phyloP scores from a whole-genome alignment of 768 basidiomycete species.

The Melanogaster broomeanus region DNA sequence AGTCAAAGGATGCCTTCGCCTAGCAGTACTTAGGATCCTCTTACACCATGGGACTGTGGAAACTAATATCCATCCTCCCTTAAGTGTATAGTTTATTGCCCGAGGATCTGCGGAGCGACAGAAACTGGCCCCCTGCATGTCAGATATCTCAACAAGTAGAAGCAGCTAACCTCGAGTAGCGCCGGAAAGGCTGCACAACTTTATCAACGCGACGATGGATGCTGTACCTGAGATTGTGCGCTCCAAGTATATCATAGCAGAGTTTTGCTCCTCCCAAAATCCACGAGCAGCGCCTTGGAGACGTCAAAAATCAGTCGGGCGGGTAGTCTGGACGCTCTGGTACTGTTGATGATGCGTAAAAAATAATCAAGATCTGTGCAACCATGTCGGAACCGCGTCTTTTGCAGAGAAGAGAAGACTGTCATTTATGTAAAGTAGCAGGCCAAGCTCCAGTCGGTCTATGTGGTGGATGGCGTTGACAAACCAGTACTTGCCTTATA shows the following conservation, averaged over 20 bases:
- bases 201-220: slow-evolving; percentile 55
- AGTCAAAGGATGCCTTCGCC: slow-evolving; percentile 65
- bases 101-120: slow-evolving; percentile 58
- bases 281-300: slow-evolving; percentile 46
- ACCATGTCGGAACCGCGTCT: no score
- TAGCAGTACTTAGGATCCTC: slow-evolving; percentile 61
- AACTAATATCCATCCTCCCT: slow-evolving; percentile 57
- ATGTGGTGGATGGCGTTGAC: no score
- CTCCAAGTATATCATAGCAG: slow-evolving; percentile 52
- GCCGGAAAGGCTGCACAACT: slow-evolving; percentile 55
- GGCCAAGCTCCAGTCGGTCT: no score
- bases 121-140: slow-evolving; percentile 49
- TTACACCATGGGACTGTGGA: slow-evolving; percentile 62
- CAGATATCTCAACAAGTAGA: slow-evolving; percentile 6
- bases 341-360: slow-evolving; percentile 34
- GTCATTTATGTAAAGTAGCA: no score
- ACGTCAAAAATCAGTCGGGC: slow-evolving; percentile 39
- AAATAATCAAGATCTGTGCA: slow-evolving; percentile 32
- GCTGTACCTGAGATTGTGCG: slow-evolving; percentile 51
- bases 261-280: slow-evolving; percentile 68
- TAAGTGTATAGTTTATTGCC: slow-evolving; percentile 55
- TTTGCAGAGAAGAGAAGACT: no score
- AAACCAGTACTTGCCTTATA: no score
- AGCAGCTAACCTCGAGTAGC: slow-evolving; percentile 52
- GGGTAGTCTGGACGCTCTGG: slow-evolving; percentile 37